phyloP scores from a whole-genome alignment of 1,139 yeast species.

The Hansenula sp. region DNA sequence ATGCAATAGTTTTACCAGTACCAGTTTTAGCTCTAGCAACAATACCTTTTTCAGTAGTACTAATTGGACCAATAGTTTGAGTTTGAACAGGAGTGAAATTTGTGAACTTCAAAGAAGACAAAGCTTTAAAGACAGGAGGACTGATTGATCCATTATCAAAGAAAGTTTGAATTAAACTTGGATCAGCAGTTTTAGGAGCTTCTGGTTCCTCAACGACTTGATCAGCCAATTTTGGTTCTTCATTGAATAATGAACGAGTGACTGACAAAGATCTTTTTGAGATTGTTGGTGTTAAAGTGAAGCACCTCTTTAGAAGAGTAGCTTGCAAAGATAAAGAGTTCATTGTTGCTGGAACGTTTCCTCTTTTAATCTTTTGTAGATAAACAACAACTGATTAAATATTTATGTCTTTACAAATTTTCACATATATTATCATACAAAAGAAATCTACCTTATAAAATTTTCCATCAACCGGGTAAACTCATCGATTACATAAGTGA shows the following conservation, averaged over 20 bases:
- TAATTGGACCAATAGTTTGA: constrained; percentile 62
- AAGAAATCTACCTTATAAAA: no score
- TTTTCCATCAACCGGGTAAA: no score
- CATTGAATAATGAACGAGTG: neutral
- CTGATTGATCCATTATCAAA: constrained; percentile 12
- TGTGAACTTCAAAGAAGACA: constrained; percentile 38
- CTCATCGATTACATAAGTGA: no score
- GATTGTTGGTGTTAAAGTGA: neutral
- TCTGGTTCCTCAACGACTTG: neutral
- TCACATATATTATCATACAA: no score
- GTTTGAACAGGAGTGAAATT: constrained; percentile 78
- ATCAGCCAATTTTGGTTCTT: neutral
- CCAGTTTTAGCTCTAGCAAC: constrained; percentile 94
- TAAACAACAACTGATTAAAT: neutral
- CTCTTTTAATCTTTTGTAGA: neutral
- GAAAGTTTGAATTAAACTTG: constrained; percentile 19
- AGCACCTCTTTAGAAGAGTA: neutral
- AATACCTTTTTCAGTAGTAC: constrained; percentile 54
- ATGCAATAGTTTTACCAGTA: constrained; percentile 91
- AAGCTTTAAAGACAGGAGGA: constrained; percentile 25
- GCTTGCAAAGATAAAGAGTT: neutral
- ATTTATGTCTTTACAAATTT: no score
- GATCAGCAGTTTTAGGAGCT: constrained; percentile 14
- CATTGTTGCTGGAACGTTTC: neutral
- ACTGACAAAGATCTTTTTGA: neutral